These are phyloP conservation scores for Puccinia polysora DNA, from an alignment of 1,284 basidiomycete genomes.

Conservation along the genomic window DNA sequence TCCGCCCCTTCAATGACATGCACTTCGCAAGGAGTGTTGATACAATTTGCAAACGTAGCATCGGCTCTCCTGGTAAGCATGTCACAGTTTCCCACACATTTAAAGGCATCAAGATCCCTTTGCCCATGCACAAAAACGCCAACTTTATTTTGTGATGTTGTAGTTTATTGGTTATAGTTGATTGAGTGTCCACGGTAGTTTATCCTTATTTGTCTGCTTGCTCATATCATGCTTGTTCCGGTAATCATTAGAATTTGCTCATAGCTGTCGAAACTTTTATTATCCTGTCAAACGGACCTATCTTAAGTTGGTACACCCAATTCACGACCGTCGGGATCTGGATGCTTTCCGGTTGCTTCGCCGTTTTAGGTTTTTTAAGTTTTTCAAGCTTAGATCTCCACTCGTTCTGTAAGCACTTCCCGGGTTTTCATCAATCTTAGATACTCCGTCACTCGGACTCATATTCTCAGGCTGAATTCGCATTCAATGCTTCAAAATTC, in stretches of 20 bases:
- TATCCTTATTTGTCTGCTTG: background rate
- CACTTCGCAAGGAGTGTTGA: constrained; percentile 28
- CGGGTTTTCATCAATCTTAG: too few relatives aligned
- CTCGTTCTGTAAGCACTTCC: constrained; percentile 17
- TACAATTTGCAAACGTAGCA: constrained; percentile 29
- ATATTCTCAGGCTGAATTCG: background rate
- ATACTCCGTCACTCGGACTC: too few relatives aligned
- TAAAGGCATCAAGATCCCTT: too few relatives aligned
- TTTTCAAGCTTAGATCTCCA: constrained; percentile 11
- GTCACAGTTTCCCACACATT: background rate
- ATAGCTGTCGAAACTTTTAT: constrained; percentile 31
- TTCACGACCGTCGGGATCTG: constrained; percentile 12
- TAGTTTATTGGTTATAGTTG: too few relatives aligned
- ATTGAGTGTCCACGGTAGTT: too few relatives aligned
- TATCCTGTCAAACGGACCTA: constrained; percentile 11
- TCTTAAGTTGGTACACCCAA: constrained; percentile 5
- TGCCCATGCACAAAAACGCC: too few relatives aligned
- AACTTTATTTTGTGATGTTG: too few relatives aligned
- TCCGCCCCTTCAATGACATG: background rate
- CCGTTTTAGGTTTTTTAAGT: constrained; percentile 11
- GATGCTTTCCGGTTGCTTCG: constrained; percentile 19
- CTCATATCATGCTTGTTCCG: background rate
- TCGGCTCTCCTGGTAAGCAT: constrained; percentile 19
- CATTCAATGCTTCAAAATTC: background rate
- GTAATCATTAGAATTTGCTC: constrained; percentile 16